phyloP scores from a whole-genome alignment of 345 rosid species.

The Angophora floribunda region DNA sequence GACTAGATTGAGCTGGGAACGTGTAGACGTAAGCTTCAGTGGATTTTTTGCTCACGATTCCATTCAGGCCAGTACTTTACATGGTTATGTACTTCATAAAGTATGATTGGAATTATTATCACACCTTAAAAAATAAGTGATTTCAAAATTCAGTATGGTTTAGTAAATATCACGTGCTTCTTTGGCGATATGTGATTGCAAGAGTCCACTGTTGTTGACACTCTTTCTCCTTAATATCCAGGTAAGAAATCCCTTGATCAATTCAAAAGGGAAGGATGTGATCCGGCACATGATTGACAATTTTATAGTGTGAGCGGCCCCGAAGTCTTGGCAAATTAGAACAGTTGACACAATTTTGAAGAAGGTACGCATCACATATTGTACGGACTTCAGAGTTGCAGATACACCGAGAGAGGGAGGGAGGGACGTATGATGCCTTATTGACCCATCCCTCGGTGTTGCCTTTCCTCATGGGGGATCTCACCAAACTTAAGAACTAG shows the following conservation, averaged over 20 bases:
- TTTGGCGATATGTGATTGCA: not conserved
- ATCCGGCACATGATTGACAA: slow-evolving; percentile 71
- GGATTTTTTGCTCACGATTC: slow-evolving; percentile 64
- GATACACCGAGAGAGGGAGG: not conserved
- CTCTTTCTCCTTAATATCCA: slow-evolving; percentile 6
- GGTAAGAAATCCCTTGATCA: slow-evolving; percentile 42
- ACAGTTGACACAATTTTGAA: not conserved
- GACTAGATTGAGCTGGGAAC: slow-evolving; percentile 62
- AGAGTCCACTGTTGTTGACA: not conserved
- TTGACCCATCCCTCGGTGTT: no score
- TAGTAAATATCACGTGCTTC: not conserved
- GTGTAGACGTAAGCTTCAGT: slow-evolving; percentile 66
- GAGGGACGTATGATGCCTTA: not conserved
- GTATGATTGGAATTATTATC: not conserved
- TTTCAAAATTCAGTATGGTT: not conserved
- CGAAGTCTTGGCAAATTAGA: not conserved
- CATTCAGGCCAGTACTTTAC: slow-evolving; percentile 49
- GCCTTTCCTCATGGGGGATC: no score
- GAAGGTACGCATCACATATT: not conserved
- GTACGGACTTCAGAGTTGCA: not conserved
- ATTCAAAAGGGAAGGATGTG: slow-evolving; percentile 76
- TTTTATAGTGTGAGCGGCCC: slow-evolving; percentile 22
- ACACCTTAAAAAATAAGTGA: not conserved
- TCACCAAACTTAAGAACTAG: no score
- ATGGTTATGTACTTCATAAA: not conserved